Evolutionary conservation across 2,329 filamentous ascomycete genomes (phyloP).

Genomic region (Stagonosporopsis chrysanthemi): DNA sequence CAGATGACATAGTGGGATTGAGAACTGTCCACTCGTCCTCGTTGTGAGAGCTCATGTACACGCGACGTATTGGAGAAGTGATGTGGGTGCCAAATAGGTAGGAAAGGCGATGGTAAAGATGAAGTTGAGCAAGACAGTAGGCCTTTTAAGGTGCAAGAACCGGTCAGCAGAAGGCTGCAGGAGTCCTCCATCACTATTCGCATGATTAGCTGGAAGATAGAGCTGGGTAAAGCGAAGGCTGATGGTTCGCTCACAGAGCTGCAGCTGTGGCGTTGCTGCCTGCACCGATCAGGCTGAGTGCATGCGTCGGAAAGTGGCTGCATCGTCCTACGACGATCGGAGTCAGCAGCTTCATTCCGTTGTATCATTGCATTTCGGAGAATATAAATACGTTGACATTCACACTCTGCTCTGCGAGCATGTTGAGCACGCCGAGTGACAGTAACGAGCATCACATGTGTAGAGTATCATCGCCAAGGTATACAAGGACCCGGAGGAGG

Average conservation of each 20-base stretch:
- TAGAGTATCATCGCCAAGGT: background rate
- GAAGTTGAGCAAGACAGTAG: background rate
- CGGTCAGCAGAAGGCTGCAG: conserved; percentile 3
- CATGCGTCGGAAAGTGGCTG: background rate
- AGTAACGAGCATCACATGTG: background rate
- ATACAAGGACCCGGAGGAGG: no score
- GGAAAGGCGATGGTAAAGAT: background rate
- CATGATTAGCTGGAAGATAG: background rate
- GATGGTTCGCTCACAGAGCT: conserved; percentile 7
- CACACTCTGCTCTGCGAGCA: background rate
- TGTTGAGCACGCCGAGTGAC: background rate
- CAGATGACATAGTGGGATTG: conserved; percentile 4
- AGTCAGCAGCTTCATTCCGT: background rate
- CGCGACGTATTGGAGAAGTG: background rate
- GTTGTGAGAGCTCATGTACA: conserved; percentile 29
- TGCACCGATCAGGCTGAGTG: conserved; percentile 2
- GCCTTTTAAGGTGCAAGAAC: conserved; percentile 4
- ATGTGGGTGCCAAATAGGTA: background rate
- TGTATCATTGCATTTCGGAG: no score
- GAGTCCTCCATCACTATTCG: background rate
- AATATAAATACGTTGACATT: background rate
- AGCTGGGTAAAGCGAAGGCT: conserved; percentile 12
- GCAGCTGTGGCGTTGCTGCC: conserved; percentile 12
- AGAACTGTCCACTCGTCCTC: conserved; percentile 33
- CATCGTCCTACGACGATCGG: background rate